These are phyloP conservation scores for Astrephomene gubernaculifera DNA, from an alignment of 139 green algal species.

Conservation along the genomic window DNA sequence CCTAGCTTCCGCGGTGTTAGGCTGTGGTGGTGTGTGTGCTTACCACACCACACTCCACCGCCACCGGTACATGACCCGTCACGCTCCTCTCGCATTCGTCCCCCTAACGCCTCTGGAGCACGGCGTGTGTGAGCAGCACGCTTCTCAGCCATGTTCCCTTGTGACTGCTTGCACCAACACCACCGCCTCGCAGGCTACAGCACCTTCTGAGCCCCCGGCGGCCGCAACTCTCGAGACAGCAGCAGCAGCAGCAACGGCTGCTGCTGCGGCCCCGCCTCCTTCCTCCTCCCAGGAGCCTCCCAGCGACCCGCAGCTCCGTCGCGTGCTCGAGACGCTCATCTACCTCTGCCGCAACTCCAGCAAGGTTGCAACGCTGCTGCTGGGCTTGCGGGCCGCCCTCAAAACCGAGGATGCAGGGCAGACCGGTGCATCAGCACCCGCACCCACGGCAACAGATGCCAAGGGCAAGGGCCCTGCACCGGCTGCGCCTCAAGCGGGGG, in stretches of 20 bases:
- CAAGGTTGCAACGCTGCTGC: conserved; percentile 35
- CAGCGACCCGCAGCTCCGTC: conserved; percentile 18
- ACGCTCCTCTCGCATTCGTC: too few relatives aligned
- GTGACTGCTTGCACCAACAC: not conserved
- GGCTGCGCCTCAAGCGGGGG: not conserved
- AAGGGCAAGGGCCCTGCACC: conserved; percentile 29
- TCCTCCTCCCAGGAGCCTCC: not conserved
- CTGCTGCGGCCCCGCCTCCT: not conserved
- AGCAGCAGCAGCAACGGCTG: not conserved
- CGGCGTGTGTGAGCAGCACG: too few relatives aligned
- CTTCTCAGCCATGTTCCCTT: not conserved
- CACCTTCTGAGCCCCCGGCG: too few relatives aligned
- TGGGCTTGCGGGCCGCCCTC: not conserved
- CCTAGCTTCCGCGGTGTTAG: too few relatives aligned
- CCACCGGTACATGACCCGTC: too few relatives aligned
- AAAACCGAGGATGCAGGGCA: not conserved
- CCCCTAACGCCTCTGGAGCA: too few relatives aligned
- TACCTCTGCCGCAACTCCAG: conserved; percentile 24
- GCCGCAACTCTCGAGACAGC: too few relatives aligned
- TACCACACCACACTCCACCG: too few relatives aligned
- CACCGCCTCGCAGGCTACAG: too few relatives aligned
- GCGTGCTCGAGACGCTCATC: conserved; percentile 22
- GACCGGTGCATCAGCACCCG: not conserved
- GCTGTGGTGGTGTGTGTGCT: too few relatives aligned
- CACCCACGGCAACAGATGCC: not conserved